These are phyloP conservation scores for Eutypella sp. DNA, from an alignment of 2,329 filamentous ascomycete species.

Conservation along the genomic window DNA sequence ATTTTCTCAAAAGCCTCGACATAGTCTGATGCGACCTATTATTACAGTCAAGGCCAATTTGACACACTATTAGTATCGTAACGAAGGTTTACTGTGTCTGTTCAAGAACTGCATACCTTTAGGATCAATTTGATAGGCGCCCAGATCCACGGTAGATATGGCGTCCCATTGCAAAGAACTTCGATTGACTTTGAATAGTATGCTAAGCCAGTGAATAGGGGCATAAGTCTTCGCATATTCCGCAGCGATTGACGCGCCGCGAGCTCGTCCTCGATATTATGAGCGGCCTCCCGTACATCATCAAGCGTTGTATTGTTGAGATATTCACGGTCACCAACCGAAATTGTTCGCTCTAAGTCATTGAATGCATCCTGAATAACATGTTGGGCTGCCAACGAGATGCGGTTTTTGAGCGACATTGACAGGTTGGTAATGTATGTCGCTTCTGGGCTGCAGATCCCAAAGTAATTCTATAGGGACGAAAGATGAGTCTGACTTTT, in stretches of 20 bases:
- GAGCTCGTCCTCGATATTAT: conserved; percentile 35
- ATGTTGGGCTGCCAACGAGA: conserved; percentile 5
- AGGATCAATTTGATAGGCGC: conserved; percentile 37
- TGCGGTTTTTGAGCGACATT: background rate
- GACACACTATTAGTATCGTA: conserved; percentile 1
- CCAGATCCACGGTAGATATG: conserved; percentile 42
- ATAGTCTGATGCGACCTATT: conserved; percentile 26
- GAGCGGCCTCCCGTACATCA: conserved; percentile 31
- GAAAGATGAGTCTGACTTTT: too few species aligned
- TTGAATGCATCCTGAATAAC: conserved; percentile 19
- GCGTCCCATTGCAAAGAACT: conserved; percentile 41
- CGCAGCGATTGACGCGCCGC: conserved; percentile 31
- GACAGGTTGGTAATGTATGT: conserved; percentile 6
- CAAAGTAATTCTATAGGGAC: too few species aligned
- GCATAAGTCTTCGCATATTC: conserved; percentile 39
- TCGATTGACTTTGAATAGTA: conserved; percentile 38
- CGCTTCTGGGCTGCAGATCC: too few species aligned
- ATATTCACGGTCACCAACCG: conserved; percentile 5
- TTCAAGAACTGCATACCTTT: conserved; percentile 12
- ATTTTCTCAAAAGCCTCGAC: conserved; percentile 37
- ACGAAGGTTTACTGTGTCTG: conserved; percentile 5
- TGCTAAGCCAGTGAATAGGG: conserved; percentile 35
- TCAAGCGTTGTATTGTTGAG: conserved; percentile 29
- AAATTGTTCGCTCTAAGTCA: conserved; percentile 13
- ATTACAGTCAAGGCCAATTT: background rate